Conservation (phyloP, 768 basidiomycete species). For the Russula compacta region DNA sequence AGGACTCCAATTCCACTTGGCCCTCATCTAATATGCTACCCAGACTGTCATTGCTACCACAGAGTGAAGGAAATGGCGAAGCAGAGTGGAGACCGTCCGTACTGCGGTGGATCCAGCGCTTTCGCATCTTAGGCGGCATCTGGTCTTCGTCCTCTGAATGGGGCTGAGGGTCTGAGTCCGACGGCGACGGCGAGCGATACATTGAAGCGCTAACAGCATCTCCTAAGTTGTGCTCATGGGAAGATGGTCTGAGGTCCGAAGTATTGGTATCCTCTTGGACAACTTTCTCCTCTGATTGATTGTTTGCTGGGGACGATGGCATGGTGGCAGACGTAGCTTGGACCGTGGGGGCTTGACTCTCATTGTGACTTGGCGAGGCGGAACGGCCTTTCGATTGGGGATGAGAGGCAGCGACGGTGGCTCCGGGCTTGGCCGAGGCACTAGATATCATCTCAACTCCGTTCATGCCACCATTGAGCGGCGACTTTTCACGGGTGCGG, state of each 20-base stretch:
- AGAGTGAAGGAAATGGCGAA: slow-evolving; percentile 15
- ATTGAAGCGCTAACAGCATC: slow-evolving; percentile 1
- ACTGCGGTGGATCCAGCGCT: slow-evolving; percentile 21
- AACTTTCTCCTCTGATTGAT: slow-evolving; percentile 26
- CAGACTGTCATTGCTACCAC: slow-evolving; percentile 19
- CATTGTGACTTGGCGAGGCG: neutral
- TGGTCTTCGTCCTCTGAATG: slow-evolving; percentile 14
- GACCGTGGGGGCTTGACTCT: neutral
- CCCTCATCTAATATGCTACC: slow-evolving; percentile 18
- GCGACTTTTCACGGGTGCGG: slow-evolving; percentile 46
- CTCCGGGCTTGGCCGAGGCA: neutral
- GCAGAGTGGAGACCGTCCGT: slow-evolving; percentile 13
- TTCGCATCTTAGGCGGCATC: slow-evolving; percentile 21
- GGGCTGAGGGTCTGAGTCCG: slow-evolving; percentile 10
- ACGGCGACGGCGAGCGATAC: slow-evolving; percentile 17
- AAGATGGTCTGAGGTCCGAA: neutral
- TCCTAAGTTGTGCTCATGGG: neutral
- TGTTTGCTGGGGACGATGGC: slow-evolving; percentile 17
- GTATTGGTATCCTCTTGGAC: neutral
- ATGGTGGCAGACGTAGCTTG: slow-evolving; percentile 10
- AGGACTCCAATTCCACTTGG: slow-evolving; percentile 20
- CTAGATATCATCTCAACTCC: slow-evolving; percentile 49
- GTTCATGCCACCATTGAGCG: slow-evolving; percentile 50
- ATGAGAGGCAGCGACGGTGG: slow-evolving; percentile 11
- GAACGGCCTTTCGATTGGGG: neutral